These are phyloP conservation scores for Bolboschoenus planiculmis DNA, from an alignment of 176 grass and related monocot genomes.

Conservation along the genomic window DNA sequence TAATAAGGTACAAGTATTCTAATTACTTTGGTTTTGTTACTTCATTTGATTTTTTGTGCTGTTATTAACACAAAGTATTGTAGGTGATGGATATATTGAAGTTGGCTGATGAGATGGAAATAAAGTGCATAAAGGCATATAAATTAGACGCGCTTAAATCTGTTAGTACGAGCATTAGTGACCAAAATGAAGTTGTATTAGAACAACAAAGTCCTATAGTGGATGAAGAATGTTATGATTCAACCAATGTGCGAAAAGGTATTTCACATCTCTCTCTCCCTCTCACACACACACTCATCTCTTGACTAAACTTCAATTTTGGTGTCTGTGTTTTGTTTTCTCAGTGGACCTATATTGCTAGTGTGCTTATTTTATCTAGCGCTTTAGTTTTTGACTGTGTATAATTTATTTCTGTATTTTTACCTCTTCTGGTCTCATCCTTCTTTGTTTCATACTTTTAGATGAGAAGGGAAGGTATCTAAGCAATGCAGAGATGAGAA, in stretches of 20 bases:
- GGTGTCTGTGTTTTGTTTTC: not conserved
- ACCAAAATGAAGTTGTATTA: conserved; percentile 20
- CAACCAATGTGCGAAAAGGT: conserved; percentile 38
- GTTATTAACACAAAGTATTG: conserved; percentile 4
- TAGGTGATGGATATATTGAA: conserved; percentile 95
- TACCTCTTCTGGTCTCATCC: not conserved
- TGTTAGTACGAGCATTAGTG: conserved; percentile 35
- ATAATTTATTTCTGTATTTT: not conserved
- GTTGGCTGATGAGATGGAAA: conserved; percentile 85
- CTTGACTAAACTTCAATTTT: not conserved
- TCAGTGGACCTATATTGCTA: not conserved
- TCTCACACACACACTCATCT: not conserved
- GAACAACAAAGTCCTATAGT: conserved; percentile 31
- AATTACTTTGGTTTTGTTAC: not conserved
- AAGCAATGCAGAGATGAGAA: conserved; percentile 62
- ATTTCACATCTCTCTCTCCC: conserved; percentile 2
- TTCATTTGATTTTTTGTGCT: not conserved
- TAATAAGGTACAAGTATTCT: conserved; percentile 58
- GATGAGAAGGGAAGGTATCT: conserved; percentile 38
- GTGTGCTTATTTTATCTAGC: not conserved
- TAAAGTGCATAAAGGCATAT: conserved; percentile 92
- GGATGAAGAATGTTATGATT: conserved; percentile 15
- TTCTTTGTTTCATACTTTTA: conserved; percentile 5
- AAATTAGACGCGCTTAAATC: conserved; percentile 96
- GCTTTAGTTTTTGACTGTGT: not conserved